A percentile compares a stretch with the other conserved stretches of the same genome.
phyloP scores from a whole-genome alignment of 352 stramenopile genomes.

The Saprolegnia parasitica region DNA sequence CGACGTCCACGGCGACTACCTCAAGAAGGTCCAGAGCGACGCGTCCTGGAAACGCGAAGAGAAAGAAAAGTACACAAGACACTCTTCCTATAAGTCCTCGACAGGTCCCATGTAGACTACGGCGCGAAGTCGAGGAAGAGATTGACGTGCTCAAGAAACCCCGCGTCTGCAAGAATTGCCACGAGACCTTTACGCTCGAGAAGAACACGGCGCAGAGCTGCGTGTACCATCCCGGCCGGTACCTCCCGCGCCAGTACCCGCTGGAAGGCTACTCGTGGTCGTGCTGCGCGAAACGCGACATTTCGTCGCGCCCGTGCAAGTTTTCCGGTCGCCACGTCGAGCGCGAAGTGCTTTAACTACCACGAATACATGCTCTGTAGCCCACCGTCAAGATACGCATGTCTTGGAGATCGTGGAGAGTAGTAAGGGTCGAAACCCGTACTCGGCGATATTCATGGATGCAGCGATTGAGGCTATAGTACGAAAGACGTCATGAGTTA shows the following conservation, averaged over 20 bases:
- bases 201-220: conserved; percentile 78
- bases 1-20: conserved; percentile 75
- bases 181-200: conserved; percentile 76
- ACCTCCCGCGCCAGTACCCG: conserved; percentile 68
- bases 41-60: conserved; percentile 34
- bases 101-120: conserved; percentile 3
- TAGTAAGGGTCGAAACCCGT: too few species aligned
- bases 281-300: conserved; percentile 76
- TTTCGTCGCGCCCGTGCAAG: conserved; percentile 72
- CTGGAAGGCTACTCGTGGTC: conserved; percentile 80
- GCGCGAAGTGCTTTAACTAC: conserved; percentile 23
- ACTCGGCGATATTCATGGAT: too few species aligned
- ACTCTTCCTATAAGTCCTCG: neutral
- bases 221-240: conserved; percentile 70
- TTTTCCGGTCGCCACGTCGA: conserved; percentile 71
- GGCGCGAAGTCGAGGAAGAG: conserved; percentile 48
- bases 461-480: too few species aligned
- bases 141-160: conserved; percentile 71
- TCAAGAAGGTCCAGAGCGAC: conserved; percentile 76
- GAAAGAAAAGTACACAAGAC: conserved; percentile 31
- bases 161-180: conserved; percentile 73
- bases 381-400: too few species aligned
- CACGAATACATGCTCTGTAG: neutral
- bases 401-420: too few species aligned
- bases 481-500: too few species aligned